phyloP scores from a whole-genome alignment of 371 early-diverging fungal species.

The Nematocida sp. region DNA sequence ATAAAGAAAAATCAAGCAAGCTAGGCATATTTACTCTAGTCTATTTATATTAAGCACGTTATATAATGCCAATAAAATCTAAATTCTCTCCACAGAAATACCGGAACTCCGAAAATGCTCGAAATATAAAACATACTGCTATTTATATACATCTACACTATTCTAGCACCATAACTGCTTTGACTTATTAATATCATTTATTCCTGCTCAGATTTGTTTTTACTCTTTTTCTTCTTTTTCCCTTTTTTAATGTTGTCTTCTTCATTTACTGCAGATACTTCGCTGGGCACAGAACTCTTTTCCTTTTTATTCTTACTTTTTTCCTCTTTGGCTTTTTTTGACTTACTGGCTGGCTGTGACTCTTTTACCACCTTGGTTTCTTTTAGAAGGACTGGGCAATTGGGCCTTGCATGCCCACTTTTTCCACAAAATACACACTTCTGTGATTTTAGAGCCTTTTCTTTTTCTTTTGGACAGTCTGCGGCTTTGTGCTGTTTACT shows the following conservation, averaged over 20 bases:
- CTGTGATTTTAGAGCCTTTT: neutral
- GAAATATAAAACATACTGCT: too few relatives aligned
- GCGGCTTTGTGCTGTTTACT: neutral
- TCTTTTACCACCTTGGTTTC: neutral
- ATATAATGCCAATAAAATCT: too few relatives aligned
- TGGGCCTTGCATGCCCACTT: conserved; percentile 1
- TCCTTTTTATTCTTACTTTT: neutral
- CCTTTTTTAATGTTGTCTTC: conserved; percentile 36
- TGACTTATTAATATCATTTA: neutral
- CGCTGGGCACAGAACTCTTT: neutral
- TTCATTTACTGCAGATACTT: neutral
- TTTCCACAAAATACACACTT: conserved; percentile 23
- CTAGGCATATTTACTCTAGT: too few relatives aligned
- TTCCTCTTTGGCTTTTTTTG: neutral
- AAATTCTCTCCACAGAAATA: too few relatives aligned
- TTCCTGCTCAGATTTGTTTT: neutral
- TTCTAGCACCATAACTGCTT: too few relatives aligned
- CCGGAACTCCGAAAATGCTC: too few relatives aligned
- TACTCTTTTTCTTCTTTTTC: conserved; percentile 16
- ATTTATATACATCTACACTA: too few relatives aligned
- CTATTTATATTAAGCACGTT: too few relatives aligned
- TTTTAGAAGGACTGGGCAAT: neutral
- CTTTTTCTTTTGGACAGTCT: conserved; percentile 9
- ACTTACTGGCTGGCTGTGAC: neutral
- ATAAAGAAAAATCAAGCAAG: too few relatives aligned